phyloP scores from a whole-genome alignment of 805 yeast genomes.

The Yarrowia deformans region DNA sequence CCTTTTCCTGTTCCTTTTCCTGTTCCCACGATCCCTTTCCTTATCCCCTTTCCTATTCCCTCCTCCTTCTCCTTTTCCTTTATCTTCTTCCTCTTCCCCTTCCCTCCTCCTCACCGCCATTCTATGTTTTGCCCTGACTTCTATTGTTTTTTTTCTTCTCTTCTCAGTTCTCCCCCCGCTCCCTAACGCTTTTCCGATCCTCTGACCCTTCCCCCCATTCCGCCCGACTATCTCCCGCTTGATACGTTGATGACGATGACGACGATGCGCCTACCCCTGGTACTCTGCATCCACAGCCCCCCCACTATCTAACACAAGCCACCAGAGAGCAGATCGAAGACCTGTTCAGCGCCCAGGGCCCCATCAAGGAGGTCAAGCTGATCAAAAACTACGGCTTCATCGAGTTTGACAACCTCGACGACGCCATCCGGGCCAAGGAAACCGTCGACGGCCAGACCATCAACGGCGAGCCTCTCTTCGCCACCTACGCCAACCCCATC shows the following conservation, averaged over 20 bases:
- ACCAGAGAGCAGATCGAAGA: slow-evolving; percentile 53
- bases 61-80: no score
- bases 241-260: not conserved
- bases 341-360: slow-evolving; percentile 60
- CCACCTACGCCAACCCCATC: slow-evolving; percentile 50
- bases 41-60: no score
- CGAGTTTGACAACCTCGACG: slow-evolving; percentile 47
- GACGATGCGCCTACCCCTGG: no score
- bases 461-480: slow-evolving; percentile 50
- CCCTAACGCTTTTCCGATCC: no score
- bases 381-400: slow-evolving; percentile 54
- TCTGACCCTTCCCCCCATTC: no score
- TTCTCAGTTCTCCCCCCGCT: not conserved
- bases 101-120: no score
- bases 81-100: no score
- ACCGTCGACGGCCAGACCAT: slow-evolving; percentile 48
- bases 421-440: slow-evolving; percentile 48
- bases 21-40: no score
- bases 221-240: not conserved
- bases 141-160: not conserved
- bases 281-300: not conserved
- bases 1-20: no score
- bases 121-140: not conserved
- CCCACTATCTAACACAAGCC: slow-evolving; percentile 39
- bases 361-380: slow-evolving; percentile 62